Conservation (phyloP, 2,329 filamentous ascomycete species). For the Gaeumannomyces tritici region DNA sequence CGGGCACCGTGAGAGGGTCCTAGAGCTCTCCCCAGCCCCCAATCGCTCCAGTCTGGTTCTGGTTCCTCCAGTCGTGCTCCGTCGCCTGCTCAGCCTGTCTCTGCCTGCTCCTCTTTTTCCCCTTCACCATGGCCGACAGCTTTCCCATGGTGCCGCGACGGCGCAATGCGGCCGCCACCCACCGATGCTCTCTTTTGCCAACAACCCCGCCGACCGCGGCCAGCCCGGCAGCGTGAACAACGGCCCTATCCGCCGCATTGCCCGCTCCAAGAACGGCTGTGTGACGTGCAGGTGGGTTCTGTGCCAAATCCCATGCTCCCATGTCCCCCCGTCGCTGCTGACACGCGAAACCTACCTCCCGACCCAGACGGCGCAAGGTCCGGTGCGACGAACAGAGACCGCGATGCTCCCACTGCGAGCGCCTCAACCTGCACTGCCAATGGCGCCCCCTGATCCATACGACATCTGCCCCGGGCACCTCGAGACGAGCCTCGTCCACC, state of each 20-base stretch:
- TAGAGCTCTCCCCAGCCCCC: too few species aligned
- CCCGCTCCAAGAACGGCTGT: slow-evolving; percentile 29
- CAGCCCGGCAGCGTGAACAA: background rate
- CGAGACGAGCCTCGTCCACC: background rate
- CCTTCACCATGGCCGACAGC: background rate
- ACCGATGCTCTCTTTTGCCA: background rate
- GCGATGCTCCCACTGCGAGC: slow-evolving; percentile 41
- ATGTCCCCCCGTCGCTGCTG: background rate
- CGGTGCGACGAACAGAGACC: slow-evolving; percentile 44
- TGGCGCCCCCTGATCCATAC: slow-evolving; percentile 26
- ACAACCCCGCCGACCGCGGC: background rate
- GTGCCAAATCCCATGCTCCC: background rate
- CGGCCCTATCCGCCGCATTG: background rate
- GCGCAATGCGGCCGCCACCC: background rate
- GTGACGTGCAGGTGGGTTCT: slow-evolving; percentile 34
- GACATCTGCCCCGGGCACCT: background rate
- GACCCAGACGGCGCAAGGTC: slow-evolving; percentile 38
- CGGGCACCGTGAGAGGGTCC: too few species aligned
- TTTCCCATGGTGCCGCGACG: background rate
- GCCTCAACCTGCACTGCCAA: slow-evolving; percentile 41
- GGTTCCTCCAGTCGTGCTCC: too few species aligned
- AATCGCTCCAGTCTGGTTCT: background rate
- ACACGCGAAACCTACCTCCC: slow-evolving; percentile 5
- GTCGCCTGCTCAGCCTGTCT: too few species aligned
- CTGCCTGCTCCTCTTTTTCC: background rate